phyloP scores from a whole-genome alignment of 2,329 filamentous ascomycete species.

The Pseudogymnoascus sp. region DNA sequence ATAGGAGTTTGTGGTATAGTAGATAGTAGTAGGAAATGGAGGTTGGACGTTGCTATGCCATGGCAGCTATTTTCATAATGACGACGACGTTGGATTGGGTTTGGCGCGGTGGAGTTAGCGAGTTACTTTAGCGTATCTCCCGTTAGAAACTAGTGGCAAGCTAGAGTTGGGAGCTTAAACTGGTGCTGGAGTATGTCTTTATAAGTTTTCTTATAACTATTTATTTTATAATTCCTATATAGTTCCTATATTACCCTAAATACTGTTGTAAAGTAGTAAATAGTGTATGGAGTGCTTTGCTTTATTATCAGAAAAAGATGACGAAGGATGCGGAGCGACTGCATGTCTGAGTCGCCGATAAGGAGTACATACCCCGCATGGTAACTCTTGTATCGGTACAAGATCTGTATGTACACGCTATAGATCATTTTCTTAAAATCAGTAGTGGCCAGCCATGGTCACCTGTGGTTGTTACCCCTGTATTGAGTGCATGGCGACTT shows the following conservation, averaged over 20 bases:
- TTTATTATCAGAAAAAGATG: not conserved
- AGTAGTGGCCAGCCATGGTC: not conserved
- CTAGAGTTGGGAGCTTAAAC: not conserved
- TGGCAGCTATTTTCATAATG: constrained; percentile 8
- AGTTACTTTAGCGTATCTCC: not conserved
- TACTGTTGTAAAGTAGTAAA: not conserved
- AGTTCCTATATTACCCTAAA: not conserved
- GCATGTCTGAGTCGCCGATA: not conserved
- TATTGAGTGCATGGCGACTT: not conserved
- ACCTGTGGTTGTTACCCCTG: not conserved
- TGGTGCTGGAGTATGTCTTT: not conserved
- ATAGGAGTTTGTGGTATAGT: not conserved
- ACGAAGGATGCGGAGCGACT: not conserved
- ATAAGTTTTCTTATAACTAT: not conserved
- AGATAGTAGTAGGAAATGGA: not conserved
- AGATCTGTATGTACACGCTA: not conserved
- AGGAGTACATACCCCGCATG: constrained; percentile 7
- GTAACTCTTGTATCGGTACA: not conserved
- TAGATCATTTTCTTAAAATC: not conserved
- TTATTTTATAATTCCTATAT: not conserved
- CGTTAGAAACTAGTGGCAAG: not conserved
- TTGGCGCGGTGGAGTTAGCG: constrained; percentile 4
- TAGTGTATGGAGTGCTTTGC: not conserved
- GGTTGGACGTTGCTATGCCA: constrained; percentile 1
- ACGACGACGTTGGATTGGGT: not conserved